Evolutionary conservation across 2,329 filamentous ascomycete genomes (phyloP).

Genomic region (Didymella lethalis): DNA sequence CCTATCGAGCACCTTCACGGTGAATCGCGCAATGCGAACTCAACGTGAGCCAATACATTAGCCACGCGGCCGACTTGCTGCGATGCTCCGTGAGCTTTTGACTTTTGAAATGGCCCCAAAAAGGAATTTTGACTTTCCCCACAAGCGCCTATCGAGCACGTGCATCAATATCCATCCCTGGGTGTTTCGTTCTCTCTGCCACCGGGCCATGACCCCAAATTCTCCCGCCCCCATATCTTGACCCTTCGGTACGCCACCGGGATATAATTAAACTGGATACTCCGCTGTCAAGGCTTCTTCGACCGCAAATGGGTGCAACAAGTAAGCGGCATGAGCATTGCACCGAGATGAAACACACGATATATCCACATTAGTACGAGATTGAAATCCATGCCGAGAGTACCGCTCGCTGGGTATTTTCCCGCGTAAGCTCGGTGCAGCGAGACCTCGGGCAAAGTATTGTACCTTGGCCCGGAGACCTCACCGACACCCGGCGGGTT

Average conservation of each 20-base stretch:
- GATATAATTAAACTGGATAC: neutral
- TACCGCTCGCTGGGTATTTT: slow-evolving; percentile 13
- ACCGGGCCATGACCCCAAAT: slow-evolving; percentile 7
- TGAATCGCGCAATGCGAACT: neutral
- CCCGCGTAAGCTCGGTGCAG: slow-evolving; percentile 8
- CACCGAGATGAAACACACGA: slow-evolving; percentile 10
- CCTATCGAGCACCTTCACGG: neutral
- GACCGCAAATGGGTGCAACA: neutral
- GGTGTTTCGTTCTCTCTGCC: neutral
- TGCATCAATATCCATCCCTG: neutral
- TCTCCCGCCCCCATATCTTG: slow-evolving; percentile 8
- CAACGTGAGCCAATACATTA: neutral
- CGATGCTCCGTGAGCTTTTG: neutral
- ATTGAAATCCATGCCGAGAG: neutral
- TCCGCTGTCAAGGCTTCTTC: neutral
- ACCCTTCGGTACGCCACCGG: neutral
- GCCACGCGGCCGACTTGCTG: slow-evolving; percentile 3
- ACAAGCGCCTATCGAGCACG: neutral
- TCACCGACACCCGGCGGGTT: slow-evolving; percentile 11
- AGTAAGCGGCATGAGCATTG: slow-evolving; percentile 4
- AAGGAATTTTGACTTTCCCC: neutral
- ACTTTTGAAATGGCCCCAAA: neutral
- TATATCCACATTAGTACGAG: neutral
- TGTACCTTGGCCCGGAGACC: slow-evolving; percentile 1
- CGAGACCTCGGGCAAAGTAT: slow-evolving; percentile 18